Conservation (phyloP, 192 early-diverging fungal species). For the Coemansia sp. region DNA sequence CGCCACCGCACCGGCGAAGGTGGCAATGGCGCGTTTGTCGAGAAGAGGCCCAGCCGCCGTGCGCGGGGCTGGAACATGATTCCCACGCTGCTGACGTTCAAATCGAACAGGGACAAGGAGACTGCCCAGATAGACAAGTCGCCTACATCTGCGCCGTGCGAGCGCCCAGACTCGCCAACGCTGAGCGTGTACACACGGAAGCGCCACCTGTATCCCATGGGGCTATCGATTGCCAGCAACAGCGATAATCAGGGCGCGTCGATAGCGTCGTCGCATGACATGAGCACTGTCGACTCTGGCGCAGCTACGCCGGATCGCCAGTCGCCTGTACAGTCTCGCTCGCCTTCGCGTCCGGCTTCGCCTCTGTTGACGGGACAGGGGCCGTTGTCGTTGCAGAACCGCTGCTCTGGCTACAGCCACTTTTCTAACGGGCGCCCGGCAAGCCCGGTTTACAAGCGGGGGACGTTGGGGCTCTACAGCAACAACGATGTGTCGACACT, state of each 20-base stretch:
- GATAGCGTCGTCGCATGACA: constrained; percentile 27
- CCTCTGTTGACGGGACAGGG: constrained; percentile 17
- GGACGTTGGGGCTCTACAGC: constrained; percentile 33
- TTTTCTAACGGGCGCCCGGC: constrained; percentile 12
- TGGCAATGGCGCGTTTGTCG: constrained; percentile 1
- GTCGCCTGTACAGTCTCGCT: constrained; percentile 9
- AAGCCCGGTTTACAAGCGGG: constrained; percentile 41
- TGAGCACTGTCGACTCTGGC: constrained; percentile 21
- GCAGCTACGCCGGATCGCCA: constrained; percentile 10
- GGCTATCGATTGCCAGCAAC: constrained; percentile 31
- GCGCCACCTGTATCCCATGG: constrained; percentile 46
- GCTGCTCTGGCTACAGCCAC: constrained; percentile 29
- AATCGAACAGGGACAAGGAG: constrained; percentile 4
- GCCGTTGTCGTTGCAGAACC: constrained; percentile 19
- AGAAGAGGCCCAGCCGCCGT: constrained; percentile 13
- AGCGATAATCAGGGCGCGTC: constrained; percentile 14
- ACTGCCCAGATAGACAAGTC: constrained; percentile 2
- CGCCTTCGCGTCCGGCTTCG: constrained; percentile 19
- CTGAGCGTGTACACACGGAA: constrained; percentile 27
- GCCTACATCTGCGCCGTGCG: constrained; percentile 1
- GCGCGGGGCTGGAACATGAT: constrained; percentile 50
- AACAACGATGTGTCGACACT: constrained; percentile 23
- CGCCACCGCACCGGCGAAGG: constrained; percentile 32
- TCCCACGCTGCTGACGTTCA: constrained; percentile 41
- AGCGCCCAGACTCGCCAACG: constrained; percentile 38